Conservation (phyloP, 768 basidiomycete genomes). For the Boletus pseudopeckii region DNA sequence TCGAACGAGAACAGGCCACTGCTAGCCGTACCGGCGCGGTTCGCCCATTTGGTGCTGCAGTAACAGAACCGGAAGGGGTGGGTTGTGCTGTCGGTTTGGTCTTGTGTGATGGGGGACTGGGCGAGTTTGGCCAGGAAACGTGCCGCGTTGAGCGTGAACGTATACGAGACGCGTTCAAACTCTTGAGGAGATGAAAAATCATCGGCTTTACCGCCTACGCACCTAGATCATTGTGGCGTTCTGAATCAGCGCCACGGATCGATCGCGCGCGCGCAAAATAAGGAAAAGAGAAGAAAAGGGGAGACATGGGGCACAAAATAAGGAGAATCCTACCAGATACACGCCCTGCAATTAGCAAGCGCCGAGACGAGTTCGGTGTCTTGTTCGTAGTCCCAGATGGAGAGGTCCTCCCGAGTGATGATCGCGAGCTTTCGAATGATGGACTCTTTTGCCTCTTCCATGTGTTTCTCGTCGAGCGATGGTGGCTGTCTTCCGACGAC, state of each 20-base stretch:
- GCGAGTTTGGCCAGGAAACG: conserved; percentile 21
- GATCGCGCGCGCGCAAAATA: neutral
- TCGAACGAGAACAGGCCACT: conserved; percentile 16
- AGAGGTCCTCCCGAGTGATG: conserved; percentile 24
- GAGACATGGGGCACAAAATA: too few species aligned
- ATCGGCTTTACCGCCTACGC: conserved; percentile 24
- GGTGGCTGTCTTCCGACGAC: conserved; percentile 23
- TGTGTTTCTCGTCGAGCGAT: conserved; percentile 18
- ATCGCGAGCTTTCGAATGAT: conserved; percentile 23
- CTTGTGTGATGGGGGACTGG: conserved; percentile 3
- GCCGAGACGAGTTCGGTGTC: conserved; percentile 22
- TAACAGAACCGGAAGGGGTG: conserved; percentile 27
- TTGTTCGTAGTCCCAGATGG: conserved; percentile 27
- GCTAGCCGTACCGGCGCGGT: conserved; percentile 13
- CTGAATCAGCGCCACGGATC: conserved; percentile 1
- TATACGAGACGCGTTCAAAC: conserved; percentile 25
- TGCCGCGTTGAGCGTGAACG: conserved; percentile 24
- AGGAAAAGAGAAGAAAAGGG: too few species aligned
- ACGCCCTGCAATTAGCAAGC: conserved; percentile 22
- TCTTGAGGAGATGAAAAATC: conserved; percentile 21
- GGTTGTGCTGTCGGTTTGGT: neutral
- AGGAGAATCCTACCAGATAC: conserved; percentile 19
- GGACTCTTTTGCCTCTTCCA: conserved; percentile 9
- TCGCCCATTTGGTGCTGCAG: conserved; percentile 25
- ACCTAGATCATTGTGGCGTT: conserved; percentile 9